phyloP scores from a whole-genome alignment of 2,329 filamentous ascomycete genomes.

The Eutypella sp. region DNA sequence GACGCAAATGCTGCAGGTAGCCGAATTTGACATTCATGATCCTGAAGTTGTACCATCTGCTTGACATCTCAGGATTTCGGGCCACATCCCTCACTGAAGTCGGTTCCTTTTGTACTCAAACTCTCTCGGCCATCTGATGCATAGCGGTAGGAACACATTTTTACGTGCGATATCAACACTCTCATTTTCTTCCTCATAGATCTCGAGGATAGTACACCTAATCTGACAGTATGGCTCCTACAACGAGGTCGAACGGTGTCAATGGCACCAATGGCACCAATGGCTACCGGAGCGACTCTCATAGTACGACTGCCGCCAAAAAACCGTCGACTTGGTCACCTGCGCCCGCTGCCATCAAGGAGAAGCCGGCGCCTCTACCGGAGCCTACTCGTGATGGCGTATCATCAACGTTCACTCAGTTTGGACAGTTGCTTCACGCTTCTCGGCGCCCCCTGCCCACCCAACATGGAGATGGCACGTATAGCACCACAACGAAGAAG shows the following conservation, averaged over 20 bases:
- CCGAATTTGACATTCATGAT: background rate
- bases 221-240: slow-evolving; percentile 9
- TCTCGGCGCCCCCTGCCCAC: slow-evolving; percentile 59
- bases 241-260: slow-evolving; percentile 8
- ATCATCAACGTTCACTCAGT: slow-evolving; percentile 27
- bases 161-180: too few relatives aligned
- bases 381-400: slow-evolving; percentile 30
- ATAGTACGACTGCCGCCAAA: slow-evolving; percentile 10
- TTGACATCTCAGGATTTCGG: too few relatives aligned
- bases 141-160: too few relatives aligned
- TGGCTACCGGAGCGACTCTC: slow-evolving; percentile 7
- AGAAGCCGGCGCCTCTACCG: slow-evolving; percentile 12
- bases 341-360: slow-evolving; percentile 13
- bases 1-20: background rate
- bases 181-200: too few relatives aligned
- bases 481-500: slow-evolving; percentile 41
- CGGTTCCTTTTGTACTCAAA: too few relatives aligned
- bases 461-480: slow-evolving; percentile 59
- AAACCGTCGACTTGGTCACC: slow-evolving; percentile 9
- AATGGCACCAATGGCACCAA: slow-evolving; percentile 7
- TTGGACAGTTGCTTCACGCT: slow-evolving; percentile 36
- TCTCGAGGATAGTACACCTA: too few relatives aligned
- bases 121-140: too few relatives aligned
- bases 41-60: too few relatives aligned
- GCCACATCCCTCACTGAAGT: too few relatives aligned